Conservation (phyloP, 495 filamentous ascomycete genomes). For the Astrothelium subdiscretum region DNA sequence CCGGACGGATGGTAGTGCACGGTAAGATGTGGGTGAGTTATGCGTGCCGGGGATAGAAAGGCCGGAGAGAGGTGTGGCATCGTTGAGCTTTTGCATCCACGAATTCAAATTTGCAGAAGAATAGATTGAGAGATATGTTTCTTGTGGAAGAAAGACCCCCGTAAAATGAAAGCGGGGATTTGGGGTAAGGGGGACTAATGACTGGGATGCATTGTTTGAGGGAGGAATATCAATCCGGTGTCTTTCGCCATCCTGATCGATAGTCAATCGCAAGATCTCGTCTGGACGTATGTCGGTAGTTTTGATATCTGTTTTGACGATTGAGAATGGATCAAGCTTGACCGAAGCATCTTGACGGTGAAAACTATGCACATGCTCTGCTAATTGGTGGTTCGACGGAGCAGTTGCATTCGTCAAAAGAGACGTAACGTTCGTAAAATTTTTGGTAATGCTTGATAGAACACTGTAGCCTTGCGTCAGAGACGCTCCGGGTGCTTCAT, state of each 20-base stretch:
- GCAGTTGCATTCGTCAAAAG: slow-evolving; percentile 21
- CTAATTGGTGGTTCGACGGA: slow-evolving; percentile 31
- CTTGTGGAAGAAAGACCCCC: slow-evolving; percentile 54
- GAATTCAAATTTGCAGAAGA: slow-evolving; percentile 55
- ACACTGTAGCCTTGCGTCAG: slow-evolving; percentile 25
- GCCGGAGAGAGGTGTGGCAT: slow-evolving; percentile 59
- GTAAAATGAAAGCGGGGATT: slow-evolving; percentile 55
- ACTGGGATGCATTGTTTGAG: slow-evolving; percentile 40
- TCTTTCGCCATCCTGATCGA: slow-evolving; percentile 47
- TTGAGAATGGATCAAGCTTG: slow-evolving; percentile 46
- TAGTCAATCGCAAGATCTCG: slow-evolving; percentile 49
- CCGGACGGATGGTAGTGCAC: slow-evolving; percentile 80
- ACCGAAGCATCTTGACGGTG: slow-evolving; percentile 42
- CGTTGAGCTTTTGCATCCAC: slow-evolving; percentile 71
- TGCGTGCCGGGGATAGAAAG: slow-evolving; percentile 93
- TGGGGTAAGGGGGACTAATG: slow-evolving; percentile 42
- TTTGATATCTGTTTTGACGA: slow-evolving; percentile 42
- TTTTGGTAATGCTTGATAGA: slow-evolving; percentile 35
- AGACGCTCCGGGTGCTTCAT: slow-evolving; percentile 35
- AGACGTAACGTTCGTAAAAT: slow-evolving; percentile 28
- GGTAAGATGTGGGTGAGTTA: slow-evolving; percentile 76
- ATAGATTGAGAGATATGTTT: slow-evolving; percentile 62
- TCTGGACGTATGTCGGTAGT: slow-evolving; percentile 34
- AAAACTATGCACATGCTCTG: slow-evolving; percentile 43
- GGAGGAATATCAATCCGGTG: slow-evolving; percentile 53